Evolutionary conservation across 1,284 basidiomycete genomes (phyloP).

Genomic region (Leucoagaricus sp.): DNA sequence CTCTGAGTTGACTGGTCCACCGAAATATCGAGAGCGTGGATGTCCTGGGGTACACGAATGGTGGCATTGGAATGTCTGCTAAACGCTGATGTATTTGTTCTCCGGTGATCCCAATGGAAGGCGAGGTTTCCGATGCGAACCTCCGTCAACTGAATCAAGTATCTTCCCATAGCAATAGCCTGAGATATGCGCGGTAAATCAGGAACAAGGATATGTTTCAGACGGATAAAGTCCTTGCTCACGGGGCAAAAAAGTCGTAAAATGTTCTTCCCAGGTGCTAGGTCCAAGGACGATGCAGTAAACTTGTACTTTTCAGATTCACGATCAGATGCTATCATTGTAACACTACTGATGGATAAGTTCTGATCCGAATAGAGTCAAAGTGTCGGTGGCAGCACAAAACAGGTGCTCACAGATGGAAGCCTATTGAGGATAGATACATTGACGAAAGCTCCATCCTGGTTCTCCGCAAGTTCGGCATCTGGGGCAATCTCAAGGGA

Average conservation of each 20-base stretch:
- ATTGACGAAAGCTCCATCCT: conserved; percentile 67
- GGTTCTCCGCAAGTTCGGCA: conserved; percentile 50
- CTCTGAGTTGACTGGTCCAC: conserved; percentile 62
- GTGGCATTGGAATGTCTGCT: conserved; percentile 34
- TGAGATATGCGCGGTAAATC: conserved; percentile 28
- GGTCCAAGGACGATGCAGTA: conserved; percentile 32
- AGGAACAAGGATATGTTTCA: conserved; percentile 13
- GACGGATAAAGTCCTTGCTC: conserved; percentile 27
- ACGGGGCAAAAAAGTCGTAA: conserved; percentile 71
- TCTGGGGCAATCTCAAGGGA: conserved; percentile 47
- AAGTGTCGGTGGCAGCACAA: not conserved
- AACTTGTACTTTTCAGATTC: conserved; percentile 61
- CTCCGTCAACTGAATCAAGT: conserved; percentile 60
- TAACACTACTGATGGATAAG: conserved; percentile 52
- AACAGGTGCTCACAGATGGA: conserved; percentile 62
- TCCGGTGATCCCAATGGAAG: conserved; percentile 58
- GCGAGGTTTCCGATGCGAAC: conserved; percentile 56
- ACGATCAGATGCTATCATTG: conserved; percentile 52
- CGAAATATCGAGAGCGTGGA: conserved; percentile 57
- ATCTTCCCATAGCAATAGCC: conserved; percentile 67
- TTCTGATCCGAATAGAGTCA: conserved; percentile 35
- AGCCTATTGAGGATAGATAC: conserved; percentile 62
- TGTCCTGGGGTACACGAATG: conserved; percentile 59
- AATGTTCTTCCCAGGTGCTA: conserved; percentile 56
- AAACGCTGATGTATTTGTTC: conserved; percentile 24